These are phyloP conservation scores for Macrophomina pseudophaseolina DNA, from an alignment of 2,329 filamentous ascomycete species.

Conservation along the genomic window DNA sequence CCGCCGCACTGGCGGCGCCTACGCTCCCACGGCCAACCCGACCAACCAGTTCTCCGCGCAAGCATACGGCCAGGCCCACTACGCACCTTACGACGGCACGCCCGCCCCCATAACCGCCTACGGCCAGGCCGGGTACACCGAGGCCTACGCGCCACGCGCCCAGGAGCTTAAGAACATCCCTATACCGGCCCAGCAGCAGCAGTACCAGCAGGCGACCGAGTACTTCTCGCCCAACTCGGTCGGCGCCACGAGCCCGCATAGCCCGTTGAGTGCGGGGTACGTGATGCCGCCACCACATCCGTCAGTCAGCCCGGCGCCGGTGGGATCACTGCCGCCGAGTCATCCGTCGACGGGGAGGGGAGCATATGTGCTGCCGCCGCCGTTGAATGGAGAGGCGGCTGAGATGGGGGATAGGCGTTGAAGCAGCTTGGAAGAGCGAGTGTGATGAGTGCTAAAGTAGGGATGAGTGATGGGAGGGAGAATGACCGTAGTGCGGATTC, in stretches of 20 bases:
- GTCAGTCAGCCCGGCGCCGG: not conserved
- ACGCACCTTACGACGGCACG: not conserved
- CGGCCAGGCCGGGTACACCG: not conserved
- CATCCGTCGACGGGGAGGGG: not conserved
- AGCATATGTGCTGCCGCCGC: not conserved
- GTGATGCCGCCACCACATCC: conserved; percentile 1
- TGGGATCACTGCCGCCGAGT: not conserved
- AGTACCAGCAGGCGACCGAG: not conserved
- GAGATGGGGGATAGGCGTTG: conserved; percentile 7
- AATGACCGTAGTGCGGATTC: too few relatives aligned
- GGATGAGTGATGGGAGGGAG: not conserved
- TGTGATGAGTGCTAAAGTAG: not conserved
- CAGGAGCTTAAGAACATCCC: not conserved
- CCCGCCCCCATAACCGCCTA: not conserved
- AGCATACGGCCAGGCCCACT: conserved; percentile 8
- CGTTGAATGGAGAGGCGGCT: not conserved
- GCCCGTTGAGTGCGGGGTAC: not conserved
- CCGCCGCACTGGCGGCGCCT: not conserved
- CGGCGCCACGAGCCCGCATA: not conserved
- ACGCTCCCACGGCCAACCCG: conserved; percentile 13
- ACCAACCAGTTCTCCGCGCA: not conserved
- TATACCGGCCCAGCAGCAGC: not conserved
- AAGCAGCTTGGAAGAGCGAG: not conserved
- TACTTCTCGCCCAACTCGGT: not conserved
- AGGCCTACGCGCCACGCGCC: not conserved